A percentile compares a stretch with the other conserved stretches of the same genome.
Evolutionary conservation across 768 basidiomycete species (phyloP).

Genomic region (Asterophora lycoperdoides): DNA sequence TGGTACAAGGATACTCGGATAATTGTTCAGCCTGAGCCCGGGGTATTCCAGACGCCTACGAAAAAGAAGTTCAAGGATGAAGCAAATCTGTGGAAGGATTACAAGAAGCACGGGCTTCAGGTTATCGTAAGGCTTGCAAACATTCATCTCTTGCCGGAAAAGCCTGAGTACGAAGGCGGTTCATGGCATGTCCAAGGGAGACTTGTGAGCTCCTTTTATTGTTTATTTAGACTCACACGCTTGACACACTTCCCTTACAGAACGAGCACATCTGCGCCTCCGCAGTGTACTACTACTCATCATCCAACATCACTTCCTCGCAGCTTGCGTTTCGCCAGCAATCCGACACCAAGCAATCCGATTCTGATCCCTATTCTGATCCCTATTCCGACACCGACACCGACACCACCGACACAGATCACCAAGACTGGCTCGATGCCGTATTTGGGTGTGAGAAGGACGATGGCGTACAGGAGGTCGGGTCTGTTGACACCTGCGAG

Average conservation of each 20-base stretch:
- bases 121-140: conserved; percentile 16
- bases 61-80: not conserved
- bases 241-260: not conserved
- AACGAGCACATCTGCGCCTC: conserved; percentile 19
- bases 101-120: conserved; percentile 8
- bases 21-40: conserved; percentile 21
- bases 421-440: conserved; percentile 9
- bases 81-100: conserved; percentile 8
- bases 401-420: not conserved
- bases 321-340: conserved; percentile 11
- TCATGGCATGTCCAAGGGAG: conserved; percentile 16
- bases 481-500: conserved; percentile 11
- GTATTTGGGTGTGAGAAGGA: conserved; percentile 5
- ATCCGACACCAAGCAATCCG: too few relatives aligned
- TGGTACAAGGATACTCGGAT: conserved; percentile 12
- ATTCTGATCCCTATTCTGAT: too few relatives aligned
- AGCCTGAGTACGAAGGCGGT: conserved; percentile 13
- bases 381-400: too few relatives aligned
- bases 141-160: conserved; percentile 15
- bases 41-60: conserved; percentile 8
- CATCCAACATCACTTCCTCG: conserved; percentile 11
- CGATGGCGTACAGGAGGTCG: conserved; percentile 5
- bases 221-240: not conserved
- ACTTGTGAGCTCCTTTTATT: conserved; percentile 5
- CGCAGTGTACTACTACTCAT: conserved; percentile 17